Conservation (phyloP, 371 early-diverging fungal species). For the Mortierella sp. region DNA sequence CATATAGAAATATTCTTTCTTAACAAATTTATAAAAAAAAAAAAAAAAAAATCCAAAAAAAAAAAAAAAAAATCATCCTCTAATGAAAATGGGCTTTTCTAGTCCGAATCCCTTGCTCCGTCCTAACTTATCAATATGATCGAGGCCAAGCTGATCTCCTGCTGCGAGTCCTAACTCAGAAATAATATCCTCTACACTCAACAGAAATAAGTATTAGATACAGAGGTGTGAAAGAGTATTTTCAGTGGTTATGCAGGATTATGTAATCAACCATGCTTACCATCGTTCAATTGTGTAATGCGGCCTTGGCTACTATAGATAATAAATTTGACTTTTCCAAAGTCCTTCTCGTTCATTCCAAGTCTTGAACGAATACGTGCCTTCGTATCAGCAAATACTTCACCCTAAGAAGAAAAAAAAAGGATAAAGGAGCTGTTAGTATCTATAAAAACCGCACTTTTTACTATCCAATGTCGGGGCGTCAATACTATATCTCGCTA, state of each 20-base stretch:
- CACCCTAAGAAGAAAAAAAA: constrained; percentile 62
- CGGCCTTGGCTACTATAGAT: constrained; percentile 39
- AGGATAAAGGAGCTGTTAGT: background rate
- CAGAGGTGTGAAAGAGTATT: background rate
- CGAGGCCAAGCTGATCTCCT: constrained; percentile 79
- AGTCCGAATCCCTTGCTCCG: constrained; percentile 64
- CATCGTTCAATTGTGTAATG: constrained; percentile 30
- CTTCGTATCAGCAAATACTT: constrained; percentile 78
- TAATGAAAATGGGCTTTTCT: constrained; percentile 74
- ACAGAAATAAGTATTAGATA: background rate
- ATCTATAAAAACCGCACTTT: no score
- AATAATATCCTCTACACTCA: constrained; percentile 61
- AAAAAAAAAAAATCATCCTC: constrained; percentile 59
- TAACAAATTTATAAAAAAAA: background rate
- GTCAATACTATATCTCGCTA: no score
- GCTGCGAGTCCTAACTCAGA: constrained; percentile 60
- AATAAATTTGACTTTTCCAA: constrained; percentile 80
- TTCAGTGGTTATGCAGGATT: background rate
- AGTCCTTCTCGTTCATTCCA: constrained; percentile 90
- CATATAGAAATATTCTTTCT: background rate
- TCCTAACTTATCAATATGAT: constrained; percentile 80
- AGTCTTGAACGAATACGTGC: constrained; percentile 77
- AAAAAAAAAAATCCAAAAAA: no score
- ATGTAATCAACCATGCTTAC: constrained; percentile 11
- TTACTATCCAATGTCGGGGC: no score